phyloP scores from a whole-genome alignment of 441 rosid genomes.

The Rhodomyrtus psidioides region DNA sequence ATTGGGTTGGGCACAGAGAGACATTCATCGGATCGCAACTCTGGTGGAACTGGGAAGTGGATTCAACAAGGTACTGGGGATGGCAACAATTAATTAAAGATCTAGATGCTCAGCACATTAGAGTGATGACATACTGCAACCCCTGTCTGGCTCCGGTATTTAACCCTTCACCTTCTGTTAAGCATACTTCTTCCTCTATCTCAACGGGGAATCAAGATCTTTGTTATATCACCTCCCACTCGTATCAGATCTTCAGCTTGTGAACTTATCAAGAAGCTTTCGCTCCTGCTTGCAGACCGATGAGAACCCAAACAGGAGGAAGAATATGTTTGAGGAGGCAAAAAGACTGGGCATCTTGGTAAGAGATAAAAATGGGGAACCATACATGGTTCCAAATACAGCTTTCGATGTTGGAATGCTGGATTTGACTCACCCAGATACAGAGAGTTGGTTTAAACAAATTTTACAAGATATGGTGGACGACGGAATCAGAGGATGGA shows the following conservation, averaged over 20 bases:
- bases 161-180: neutral
- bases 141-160: slow-evolving; percentile 66
- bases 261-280: slow-evolving; percentile 5
- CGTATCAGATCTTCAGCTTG: neutral
- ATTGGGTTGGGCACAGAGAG: slow-evolving; percentile 68
- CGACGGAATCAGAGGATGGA: slow-evolving; percentile 68
- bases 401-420: slow-evolving; percentile 73
- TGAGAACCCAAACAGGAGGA: slow-evolving; percentile 39
- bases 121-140: slow-evolving; percentile 72
- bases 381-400: slow-evolving; percentile 66
- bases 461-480: slow-evolving; percentile 54
- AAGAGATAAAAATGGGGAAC: slow-evolving; percentile 40
- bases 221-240: neutral
- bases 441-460: slow-evolving; percentile 56
- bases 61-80: slow-evolving; percentile 37
- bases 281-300: slow-evolving; percentile 26
- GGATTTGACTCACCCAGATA: slow-evolving; percentile 58
- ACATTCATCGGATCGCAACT: slow-evolving; percentile 60
- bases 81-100: slow-evolving; percentile 49
- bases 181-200: neutral
- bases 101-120: slow-evolving; percentile 35
- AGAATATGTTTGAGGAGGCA: slow-evolving; percentile 56
- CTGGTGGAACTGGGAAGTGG: slow-evolving; percentile 90
- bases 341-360: slow-evolving; percentile 45
- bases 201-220: neutral